A percentile compares a stretch with the other conserved stretches of the same genome.
These are phyloP conservation scores for Septoria linicola DNA, from an alignment of 2,329 filamentous ascomycete genomes.

Conservation along the genomic window DNA sequence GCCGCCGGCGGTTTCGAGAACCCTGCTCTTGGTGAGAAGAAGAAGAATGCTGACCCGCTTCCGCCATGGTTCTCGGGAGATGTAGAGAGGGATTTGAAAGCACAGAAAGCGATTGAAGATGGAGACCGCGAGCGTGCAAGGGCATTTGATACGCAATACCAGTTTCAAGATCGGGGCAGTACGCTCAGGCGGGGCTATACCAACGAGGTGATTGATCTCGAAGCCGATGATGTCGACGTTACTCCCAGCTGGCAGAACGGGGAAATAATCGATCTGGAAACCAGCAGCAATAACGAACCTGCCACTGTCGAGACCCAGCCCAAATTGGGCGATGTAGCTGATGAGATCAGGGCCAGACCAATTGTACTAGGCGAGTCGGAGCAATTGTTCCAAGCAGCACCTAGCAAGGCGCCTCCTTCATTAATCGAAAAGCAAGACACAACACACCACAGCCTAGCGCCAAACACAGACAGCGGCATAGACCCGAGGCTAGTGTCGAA, in stretches of 20 bases:
- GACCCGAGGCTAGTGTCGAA: neutral
- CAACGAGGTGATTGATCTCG: conserved; percentile 49
- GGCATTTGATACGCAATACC: conserved; percentile 57
- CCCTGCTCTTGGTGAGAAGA: conserved; percentile 41
- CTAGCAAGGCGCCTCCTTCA: no score
- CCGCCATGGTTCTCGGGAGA: conserved; percentile 72
- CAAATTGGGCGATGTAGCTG: conserved; percentile 45
- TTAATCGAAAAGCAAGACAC: no score
- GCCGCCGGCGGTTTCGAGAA: conserved; percentile 66
- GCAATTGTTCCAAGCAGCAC: no score
- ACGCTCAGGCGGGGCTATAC: conserved; percentile 58
- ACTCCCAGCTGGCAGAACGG: conserved; percentile 25
- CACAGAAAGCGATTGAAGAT: conserved; percentile 41
- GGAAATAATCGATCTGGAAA: conserved; percentile 45
- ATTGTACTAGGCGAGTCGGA: neutral
- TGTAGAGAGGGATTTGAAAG: conserved; percentile 59
- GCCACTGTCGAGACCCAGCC: conserved; percentile 18
- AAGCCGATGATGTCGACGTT: conserved; percentile 44
- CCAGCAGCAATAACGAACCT: conserved; percentile 18
- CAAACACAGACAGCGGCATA: no score
- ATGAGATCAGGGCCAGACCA: conserved; percentile 42
- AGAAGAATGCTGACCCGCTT: conserved; percentile 57
- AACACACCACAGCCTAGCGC: no score
- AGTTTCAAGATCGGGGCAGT: conserved; percentile 54
- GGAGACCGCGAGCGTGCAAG: conserved; percentile 57